Evolutionary conservation across 2,329 filamentous ascomycete genomes (phyloP), one percentile per base, ranked within the genome.

Genomic region (Pseudocercospora pini-densiflorae): DNA sequence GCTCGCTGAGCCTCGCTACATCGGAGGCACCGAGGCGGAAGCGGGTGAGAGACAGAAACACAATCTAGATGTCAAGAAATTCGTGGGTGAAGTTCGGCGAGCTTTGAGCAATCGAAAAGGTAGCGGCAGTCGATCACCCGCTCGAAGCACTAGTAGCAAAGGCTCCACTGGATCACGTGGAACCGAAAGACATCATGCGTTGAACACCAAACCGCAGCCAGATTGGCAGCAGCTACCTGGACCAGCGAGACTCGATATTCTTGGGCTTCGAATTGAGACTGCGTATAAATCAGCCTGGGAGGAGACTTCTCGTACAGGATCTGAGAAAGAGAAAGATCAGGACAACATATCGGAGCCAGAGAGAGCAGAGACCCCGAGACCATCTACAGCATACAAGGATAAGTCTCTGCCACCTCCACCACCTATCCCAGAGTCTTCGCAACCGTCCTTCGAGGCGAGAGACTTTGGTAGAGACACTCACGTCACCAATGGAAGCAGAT

Each of bases 21-120:
- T 62, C 23, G 59, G 66, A 24, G 68, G 64, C 45, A 66, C 60
- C 21, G 64, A 65, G 12, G 63, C 64, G 2, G 55, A 58, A 21
- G 55, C 19, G 19, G 31, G 55, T 33, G 55, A 58, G 29, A 29
- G 55, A 19, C 68, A 70, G 8, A 65, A 71, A 43, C 85, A 87
- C 55, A 73, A 78, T 62, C 90, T 91, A 33, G 92, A 92, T 2
- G 92, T 97, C 85, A 94, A 90, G 78, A 95, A 89, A 72, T 86
- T 98, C 0, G 85, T 99, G 59, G 92, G 93, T 6, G 94, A 92
- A 68, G 92, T 98, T 43, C 90, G 93, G 19, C 89, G 93, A 69
- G 94, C 90, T 5, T 79, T 97, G 58, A 92, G 92, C 76, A 92
- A 65, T 59, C 73, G 75, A 3, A 74, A 72, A 55, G 59, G 47